Evolutionary conservation across 148 eudicot species (phyloP), one percentile per base, ranked within the genome.

Genomic region (Diospyros lotus): DNA sequence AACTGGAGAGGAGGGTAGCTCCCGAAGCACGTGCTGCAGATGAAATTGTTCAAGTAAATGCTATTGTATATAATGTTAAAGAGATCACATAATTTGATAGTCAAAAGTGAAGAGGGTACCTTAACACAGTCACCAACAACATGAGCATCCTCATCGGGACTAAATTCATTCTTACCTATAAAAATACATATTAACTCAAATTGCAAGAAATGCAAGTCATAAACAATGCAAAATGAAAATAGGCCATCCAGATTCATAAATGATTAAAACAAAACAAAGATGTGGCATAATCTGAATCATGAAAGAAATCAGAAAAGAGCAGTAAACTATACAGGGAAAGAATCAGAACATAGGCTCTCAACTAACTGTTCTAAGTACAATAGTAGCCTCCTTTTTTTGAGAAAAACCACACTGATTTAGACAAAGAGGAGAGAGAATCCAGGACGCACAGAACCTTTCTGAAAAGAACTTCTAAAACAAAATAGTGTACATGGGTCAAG

Each of bases 1-100:
- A 89, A 93, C 99, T 41, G 99, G 99, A 69, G 99, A 93, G 73
- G 99, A 96, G 63, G 99, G 99, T 51, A 96, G 91, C 87, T 93
- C 99, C 45, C 99, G 90, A 72, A 96, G 98, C 78, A 96, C 95
- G 85, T 89, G 98, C 99, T 96, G 95, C 84, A 82, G 50, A 70
- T 72, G 51, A 78, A 60, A 77, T 63, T 50, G 73, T 64, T 64
- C 52, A 44, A 67, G 68, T 80, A 44, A 69, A 64, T 18, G 46
- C 15, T 45, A 45, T 42, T 17, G 62, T 72, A 12, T 39, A 4
- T 5, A 61, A 2, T 8, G 2, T 39, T 9, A 77, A 56, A 73
- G 52, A 28, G 43, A 67, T 7, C 60, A 63, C 53, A 64, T 9
- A 38, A 15, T 17, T 12, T 73, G 41, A 6, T 41, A 69, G 18